These are phyloP conservation scores for Nothopassalora personata DNA, from an alignment of 2,329 filamentous ascomycete genomes.

Conservation along the genomic window DNA sequence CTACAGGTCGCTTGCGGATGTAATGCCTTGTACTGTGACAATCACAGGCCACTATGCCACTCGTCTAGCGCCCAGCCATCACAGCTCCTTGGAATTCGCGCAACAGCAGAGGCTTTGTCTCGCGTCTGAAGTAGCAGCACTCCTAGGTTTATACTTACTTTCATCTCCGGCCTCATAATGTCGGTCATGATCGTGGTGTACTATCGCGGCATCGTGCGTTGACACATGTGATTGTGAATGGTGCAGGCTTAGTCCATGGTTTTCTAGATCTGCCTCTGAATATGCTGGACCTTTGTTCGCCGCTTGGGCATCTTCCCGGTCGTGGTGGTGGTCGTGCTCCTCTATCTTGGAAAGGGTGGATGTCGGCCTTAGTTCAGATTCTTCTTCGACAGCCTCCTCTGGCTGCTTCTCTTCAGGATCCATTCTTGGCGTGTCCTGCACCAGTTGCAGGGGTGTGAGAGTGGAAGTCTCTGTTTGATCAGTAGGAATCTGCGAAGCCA, in stretches of 20 bases:
- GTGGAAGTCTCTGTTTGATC: background rate
- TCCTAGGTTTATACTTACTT: constrained; percentile 8
- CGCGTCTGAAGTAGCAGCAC: background rate
- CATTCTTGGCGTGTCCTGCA: constrained; percentile 4
- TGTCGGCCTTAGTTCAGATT: constrained; percentile 6
- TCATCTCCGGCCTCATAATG: constrained; percentile 46
- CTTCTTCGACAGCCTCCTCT: constrained; percentile 16
- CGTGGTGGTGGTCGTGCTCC: background rate
- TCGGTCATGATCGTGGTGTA: constrained; percentile 17
- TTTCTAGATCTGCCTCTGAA: constrained; percentile 12
- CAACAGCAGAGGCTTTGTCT: background rate
- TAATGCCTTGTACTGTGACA: background rate
- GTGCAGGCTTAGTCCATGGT: constrained; percentile 20
- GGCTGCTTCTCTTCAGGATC: constrained; percentile 10
- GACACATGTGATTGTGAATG: constrained; percentile 28
- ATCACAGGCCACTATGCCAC: background rate
- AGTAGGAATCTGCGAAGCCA: background rate
- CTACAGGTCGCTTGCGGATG: background rate
- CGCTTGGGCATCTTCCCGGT: background rate
- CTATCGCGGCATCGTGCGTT: constrained; percentile 26
- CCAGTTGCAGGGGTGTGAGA: background rate
- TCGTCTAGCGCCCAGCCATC: too few relatives aligned
- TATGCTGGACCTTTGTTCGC: constrained; percentile 6
- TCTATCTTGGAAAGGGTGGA: constrained; percentile 9
- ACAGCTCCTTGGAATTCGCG: too few relatives aligned